Evolutionary conservation across 1,284 basidiomycete genomes (phyloP), one percentile per base, ranked within the genome.

Genomic region (Pseudozyma hubeiensis): DNA sequence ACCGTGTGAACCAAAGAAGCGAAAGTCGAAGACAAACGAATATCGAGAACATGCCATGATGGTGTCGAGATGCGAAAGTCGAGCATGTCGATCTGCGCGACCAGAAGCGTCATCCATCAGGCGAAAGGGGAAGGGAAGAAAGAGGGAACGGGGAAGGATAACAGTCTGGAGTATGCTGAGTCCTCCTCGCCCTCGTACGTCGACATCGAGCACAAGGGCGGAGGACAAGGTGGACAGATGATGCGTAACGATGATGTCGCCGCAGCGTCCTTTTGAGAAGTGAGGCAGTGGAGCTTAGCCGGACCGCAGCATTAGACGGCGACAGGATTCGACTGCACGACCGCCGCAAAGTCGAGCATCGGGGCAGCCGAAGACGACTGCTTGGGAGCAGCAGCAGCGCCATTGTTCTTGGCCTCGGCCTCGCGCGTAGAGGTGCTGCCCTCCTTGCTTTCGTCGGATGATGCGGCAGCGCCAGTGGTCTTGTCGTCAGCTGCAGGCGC

Each of bases 281-380:
- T 24, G 24, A 24, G 4, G 24, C 24, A 24, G 24, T 24, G 24
- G 24, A 24, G 1, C 4, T 4, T 24, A 24, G 24, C 24, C 24
- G 24, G 24, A 24, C 24, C 24, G 24, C 24, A 40, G 37, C 29
- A 40, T 64, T 64, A 78, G 46, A 66, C 78, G 5, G 78, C 64
- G 16, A 79, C 70, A 9, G 75, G 66, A 47, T 71, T 77, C 30
- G 72, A 55, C 56, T 74, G 75, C 11, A 71, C 72, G n/a, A 78
- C 78, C 17, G 75, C 58, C 30, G 78, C 75, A 69, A 79, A 79
- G 62, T 79, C 78, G 33, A 65, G 69, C 55, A 75, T 56, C 17
- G 64, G 60, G 39, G 64, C 53, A 47, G 62, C 35, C 29, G 50
- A 33, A 10, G 54, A 40, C 0, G 50, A 17, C 53, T 47, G 35